phyloP scores from a whole-genome alignment of 2,329 filamentous ascomycete genomes.

The Colletotrichum graminicola region DNA sequence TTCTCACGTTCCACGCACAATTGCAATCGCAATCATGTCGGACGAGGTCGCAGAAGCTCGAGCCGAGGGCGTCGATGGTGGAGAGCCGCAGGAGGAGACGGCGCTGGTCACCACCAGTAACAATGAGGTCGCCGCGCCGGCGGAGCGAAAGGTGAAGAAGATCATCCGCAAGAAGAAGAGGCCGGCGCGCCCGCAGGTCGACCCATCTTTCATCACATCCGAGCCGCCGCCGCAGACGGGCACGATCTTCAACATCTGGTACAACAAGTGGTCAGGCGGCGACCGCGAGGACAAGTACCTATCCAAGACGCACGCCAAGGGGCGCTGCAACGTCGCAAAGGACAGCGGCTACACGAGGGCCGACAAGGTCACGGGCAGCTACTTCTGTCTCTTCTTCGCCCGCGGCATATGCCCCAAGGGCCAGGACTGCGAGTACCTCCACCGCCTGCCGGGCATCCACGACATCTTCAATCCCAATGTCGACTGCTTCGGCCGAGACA shows the following conservation, averaged over 20 bases:
- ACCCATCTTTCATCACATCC: constrained; percentile 83
- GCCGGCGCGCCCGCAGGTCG: constrained; percentile 91
- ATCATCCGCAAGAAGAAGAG: constrained; percentile 91
- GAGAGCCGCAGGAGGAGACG: constrained; percentile 39
- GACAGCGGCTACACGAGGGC: constrained; percentile 85
- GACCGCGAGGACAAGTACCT: constrained; percentile 93
- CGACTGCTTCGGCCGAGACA: constrained; percentile 95
- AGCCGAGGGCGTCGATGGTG: constrained; percentile 15
- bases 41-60: constrained; percentile 26
- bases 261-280: constrained; percentile 98
- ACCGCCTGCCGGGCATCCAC: constrained; percentile 86
- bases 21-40: constrained; percentile 29
- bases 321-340: constrained; percentile 85
- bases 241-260: constrained; percentile 98
- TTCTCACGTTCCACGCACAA: background rate
- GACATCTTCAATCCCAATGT: constrained; percentile 95
- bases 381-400: constrained; percentile 90
- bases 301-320: constrained; percentile 83
- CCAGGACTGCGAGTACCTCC: constrained; percentile 93
- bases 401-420: constrained; percentile 80
- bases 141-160: constrained; percentile 82
- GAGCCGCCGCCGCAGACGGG: constrained; percentile 93
- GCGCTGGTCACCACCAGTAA: constrained; percentile 51
- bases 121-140: constrained; percentile 61
- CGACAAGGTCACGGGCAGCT: constrained; percentile 81